phyloP scores from a whole-genome alignment of 2,329 filamentous ascomycete species.

The Dryadomyces quercus-mongolicae region DNA sequence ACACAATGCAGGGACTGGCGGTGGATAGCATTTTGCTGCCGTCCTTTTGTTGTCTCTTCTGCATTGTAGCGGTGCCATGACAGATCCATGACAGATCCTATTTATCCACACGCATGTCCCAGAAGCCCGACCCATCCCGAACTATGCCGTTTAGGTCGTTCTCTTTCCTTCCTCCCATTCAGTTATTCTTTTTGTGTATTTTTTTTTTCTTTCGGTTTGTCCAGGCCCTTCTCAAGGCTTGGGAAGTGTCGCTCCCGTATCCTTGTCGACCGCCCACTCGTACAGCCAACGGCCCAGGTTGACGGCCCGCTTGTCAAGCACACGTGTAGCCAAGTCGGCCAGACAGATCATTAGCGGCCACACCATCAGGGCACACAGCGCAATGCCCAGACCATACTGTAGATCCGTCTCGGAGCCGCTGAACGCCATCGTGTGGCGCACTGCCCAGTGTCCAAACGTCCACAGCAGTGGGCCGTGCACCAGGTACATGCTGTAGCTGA shows the following conservation, averaged over 20 bases:
- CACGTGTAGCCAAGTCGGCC: conserved; percentile 43
- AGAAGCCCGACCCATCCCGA: too few relatives aligned
- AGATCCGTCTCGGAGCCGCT: conserved; percentile 31
- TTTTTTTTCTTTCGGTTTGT: too few relatives aligned
- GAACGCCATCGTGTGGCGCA: conserved; percentile 13
- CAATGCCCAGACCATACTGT: conserved; percentile 33
- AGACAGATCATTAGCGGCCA: conserved; percentile 41
- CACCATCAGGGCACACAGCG: conserved; percentile 32
- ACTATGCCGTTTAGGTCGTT: too few relatives aligned
- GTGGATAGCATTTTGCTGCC: too few relatives aligned
- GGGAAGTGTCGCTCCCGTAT: neutral
- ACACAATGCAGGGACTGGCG: too few relatives aligned
- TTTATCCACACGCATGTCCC: too few relatives aligned
- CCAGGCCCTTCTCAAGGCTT: too few relatives aligned
- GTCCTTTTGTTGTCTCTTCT: too few relatives aligned
- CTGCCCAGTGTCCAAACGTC: conserved; percentile 30
- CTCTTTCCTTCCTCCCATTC: too few relatives aligned
- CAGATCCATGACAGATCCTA: too few relatives aligned
- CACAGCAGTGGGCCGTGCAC: conserved; percentile 47
- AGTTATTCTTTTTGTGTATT: too few relatives aligned
- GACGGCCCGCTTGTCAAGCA: conserved; percentile 43
- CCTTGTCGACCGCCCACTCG: conserved; percentile 17
- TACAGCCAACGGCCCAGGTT: conserved; percentile 45
- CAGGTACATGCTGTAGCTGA: conserved; percentile 49
- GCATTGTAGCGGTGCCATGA: too few relatives aligned